Evolutionary conservation across 371 early-diverging fungal genomes (phyloP).

Genomic region (Globomyces sp.): DNA sequence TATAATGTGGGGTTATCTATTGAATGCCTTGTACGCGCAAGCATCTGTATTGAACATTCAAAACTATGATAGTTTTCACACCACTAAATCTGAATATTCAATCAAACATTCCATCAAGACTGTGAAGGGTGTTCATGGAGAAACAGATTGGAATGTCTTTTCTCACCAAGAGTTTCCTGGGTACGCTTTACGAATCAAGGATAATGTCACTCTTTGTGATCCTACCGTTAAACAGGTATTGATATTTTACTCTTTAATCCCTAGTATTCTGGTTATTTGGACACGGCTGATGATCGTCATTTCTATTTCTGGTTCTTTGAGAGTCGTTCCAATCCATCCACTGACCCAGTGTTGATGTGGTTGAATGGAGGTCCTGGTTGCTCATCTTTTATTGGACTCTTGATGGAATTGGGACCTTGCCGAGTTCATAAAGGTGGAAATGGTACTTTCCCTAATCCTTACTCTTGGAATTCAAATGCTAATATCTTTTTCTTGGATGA

Average conservation of each 20-base stretch:
- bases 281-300: constrained; percentile 14
- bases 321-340: constrained; percentile 60
- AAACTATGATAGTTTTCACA: no score
- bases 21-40: no score
- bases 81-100: no score
- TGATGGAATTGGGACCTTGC: constrained; percentile 72
- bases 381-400: constrained; percentile 71
- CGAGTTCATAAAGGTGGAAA: constrained; percentile 56
- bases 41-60: no score
- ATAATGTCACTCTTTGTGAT: constrained; percentile 69
- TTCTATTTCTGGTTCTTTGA: constrained; percentile 73
- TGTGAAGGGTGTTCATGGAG: background rate
- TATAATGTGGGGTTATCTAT: no score
- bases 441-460: constrained; percentile 49
- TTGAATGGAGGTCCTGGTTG: constrained; percentile 85
- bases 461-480: constrained; percentile 75
- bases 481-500: constrained; percentile 80
- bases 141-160: constrained; percentile 27
- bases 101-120: no score
- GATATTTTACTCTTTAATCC: no score
- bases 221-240: constrained; percentile 59
- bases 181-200: constrained; percentile 67
- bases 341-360: constrained; percentile 73
- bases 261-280: constrained; percentile 34
- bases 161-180: constrained; percentile 66